These are phyloP conservation scores for Cicer cuneatum DNA, from an alignment of 306 rosid genomes.

Conservation along the genomic window DNA sequence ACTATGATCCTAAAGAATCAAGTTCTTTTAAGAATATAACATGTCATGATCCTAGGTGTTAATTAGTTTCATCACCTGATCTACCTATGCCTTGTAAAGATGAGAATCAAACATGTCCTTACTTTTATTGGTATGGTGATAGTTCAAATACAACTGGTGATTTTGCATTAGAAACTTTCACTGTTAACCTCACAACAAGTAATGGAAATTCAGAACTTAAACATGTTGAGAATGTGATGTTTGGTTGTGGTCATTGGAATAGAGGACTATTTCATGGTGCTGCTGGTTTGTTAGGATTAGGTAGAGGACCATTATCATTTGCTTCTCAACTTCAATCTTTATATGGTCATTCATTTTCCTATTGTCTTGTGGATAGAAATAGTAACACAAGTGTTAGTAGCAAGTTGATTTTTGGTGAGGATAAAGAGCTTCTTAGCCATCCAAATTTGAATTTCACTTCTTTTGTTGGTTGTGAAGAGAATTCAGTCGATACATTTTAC, in stretches of 20 bases:
- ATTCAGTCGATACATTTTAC: slow-evolving; percentile 79
- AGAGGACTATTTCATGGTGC: slow-evolving; percentile 91
- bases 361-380: slow-evolving; percentile 82
- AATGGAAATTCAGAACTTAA: no score
- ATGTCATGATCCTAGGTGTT: slow-evolving; percentile 67
- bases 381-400: slow-evolving; percentile 75
- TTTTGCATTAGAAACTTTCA: no score
- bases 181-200: no score
- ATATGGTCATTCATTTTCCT: slow-evolving; percentile 86
- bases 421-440: slow-evolving; percentile 57
- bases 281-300: slow-evolving; percentile 80
- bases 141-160: no score
- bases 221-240: no score
- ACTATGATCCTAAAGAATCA: slow-evolving; percentile 70
- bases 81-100: slow-evolving; percentile 71
- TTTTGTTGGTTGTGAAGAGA: slow-evolving; percentile 67
- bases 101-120: slow-evolving; percentile 73
- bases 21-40: slow-evolving; percentile 63
- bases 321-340: slow-evolving; percentile 82
- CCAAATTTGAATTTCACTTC: slow-evolving; percentile 75
- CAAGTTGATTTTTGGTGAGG: slow-evolving; percentile 85
- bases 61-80: slow-evolving; percentile 73
- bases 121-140: slow-evolving; percentile 92
- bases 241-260: slow-evolving; percentile 97
- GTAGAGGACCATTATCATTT: slow-evolving; percentile 86